Conservation (phyloP, 1,284 basidiomycete species). For the Marasmius sp. region DNA sequence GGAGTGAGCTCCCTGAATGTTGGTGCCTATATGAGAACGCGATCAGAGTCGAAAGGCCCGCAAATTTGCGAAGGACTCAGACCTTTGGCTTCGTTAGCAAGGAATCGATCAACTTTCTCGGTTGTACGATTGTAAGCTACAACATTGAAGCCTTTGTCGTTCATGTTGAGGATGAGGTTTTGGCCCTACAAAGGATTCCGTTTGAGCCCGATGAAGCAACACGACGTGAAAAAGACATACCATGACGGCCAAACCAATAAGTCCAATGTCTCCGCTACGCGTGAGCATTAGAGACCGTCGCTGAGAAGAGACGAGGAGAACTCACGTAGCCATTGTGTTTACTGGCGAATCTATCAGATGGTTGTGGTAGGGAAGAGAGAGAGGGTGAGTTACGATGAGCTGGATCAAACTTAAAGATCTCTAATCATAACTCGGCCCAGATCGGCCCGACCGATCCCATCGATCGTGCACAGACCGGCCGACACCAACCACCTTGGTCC, state of each 20-base stretch:
- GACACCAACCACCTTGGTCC: too few relatives aligned
- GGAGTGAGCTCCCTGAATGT: conserved; percentile 92
- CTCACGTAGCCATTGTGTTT: conserved; percentile 45
- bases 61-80: conserved; percentile 21
- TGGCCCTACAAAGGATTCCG: conserved; percentile 64
- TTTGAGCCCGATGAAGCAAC: conserved; percentile 14
- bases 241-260: conserved; percentile 97
- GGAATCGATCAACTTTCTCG: conserved; percentile 95
- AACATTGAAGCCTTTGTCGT: conserved; percentile 98
- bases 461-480: background rate
- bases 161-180: conserved; percentile 98
- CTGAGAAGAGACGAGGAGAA: conserved; percentile 12
- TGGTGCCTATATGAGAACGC: conserved; percentile 69
- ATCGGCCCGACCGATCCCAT: background rate
- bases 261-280: conserved; percentile 83
- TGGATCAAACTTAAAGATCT: conserved; percentile 17
- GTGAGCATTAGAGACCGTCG: conserved; percentile 7
- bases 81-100: conserved; percentile 98
- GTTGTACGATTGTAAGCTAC: conserved; percentile 97
- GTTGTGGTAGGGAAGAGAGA: conserved; percentile 8
- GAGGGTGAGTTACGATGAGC: background rate
- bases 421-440: background rate
- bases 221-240: conserved; percentile 40
- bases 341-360: conserved; percentile 1
- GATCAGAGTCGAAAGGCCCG: background rate